These are phyloP conservation scores for Thuidium tamariscinum DNA, from an alignment of 225 moss, liverwort and hornwort species.

Conservation along the genomic window DNA sequence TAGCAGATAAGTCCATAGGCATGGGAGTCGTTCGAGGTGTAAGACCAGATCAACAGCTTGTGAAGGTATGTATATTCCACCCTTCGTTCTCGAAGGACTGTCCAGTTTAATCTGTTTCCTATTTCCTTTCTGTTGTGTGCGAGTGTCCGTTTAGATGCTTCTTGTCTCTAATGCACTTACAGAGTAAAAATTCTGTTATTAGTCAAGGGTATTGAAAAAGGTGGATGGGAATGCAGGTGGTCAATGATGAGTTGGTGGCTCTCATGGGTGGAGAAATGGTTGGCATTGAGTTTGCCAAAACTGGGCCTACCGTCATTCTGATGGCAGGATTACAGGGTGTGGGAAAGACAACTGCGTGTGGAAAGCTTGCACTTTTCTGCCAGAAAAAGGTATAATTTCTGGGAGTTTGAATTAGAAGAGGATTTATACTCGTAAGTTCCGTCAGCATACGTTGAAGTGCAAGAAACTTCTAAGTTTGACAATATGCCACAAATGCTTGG, in stretches of 20 bases:
- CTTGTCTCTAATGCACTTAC: background rate
- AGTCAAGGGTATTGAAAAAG: background rate
- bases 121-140: background rate
- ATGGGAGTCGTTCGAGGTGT: constrained; percentile 86
- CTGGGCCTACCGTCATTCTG: constrained; percentile 78
- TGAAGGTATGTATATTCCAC: constrained; percentile 18
- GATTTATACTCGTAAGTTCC: background rate
- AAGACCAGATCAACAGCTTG: constrained; percentile 86
- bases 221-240: constrained; percentile 60
- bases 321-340: constrained; percentile 99
- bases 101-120: background rate
- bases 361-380: constrained; percentile 73
- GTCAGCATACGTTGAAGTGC: background rate
- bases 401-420: background rate
- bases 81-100: background rate
- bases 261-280: constrained; percentile 86
- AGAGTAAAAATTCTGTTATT: background rate
- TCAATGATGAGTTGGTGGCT: constrained; percentile 85
- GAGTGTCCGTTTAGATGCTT: background rate
- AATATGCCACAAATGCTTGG: background rate
- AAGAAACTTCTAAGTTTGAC: background rate
- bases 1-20: constrained; percentile 77
- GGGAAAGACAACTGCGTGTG: constrained; percentile 96
- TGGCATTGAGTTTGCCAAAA: constrained; percentile 66
- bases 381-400: constrained; percentile 55